Evolutionary conservation across 352 stramenopile species (phyloP).

Genomic region (Globisporangium middletonii): DNA sequence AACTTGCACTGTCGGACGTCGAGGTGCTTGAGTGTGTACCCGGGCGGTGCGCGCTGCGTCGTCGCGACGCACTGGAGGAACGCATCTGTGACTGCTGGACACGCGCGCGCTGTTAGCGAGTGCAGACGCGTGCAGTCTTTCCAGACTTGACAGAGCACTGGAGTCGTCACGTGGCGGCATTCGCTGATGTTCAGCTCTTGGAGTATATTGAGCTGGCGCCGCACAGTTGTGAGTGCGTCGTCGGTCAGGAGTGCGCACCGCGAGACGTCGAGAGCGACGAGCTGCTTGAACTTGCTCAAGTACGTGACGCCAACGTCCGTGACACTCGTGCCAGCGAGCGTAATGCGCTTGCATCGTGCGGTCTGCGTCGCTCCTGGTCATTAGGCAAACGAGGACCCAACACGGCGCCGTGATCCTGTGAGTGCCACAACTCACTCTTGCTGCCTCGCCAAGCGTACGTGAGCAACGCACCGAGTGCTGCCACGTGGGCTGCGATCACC

Average conservation of each 20-base stretch:
- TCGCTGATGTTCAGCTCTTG: conserved; percentile 50
- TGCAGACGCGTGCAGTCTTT: conserved; percentile 49
- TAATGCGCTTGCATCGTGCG: conserved; percentile 11
- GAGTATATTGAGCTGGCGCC: conserved; percentile 37
- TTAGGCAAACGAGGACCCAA: too few relatives aligned
- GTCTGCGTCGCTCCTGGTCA: background rate
- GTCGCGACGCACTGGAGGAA: conserved; percentile 51
- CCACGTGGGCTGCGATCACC: conserved; percentile 16
- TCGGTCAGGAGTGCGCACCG: conserved; percentile 51
- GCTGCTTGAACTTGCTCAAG: conserved; percentile 22
- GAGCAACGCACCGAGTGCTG: conserved; percentile 3
- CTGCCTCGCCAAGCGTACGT: too few relatives aligned
- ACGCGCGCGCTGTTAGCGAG: conserved; percentile 33
- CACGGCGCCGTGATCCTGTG: too few relatives aligned
- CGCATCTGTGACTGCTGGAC: conserved; percentile 39
- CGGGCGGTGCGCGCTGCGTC: conserved; percentile 27
- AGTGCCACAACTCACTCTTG: too few relatives aligned
- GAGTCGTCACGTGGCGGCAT: conserved; percentile 50
- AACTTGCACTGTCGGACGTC: conserved; percentile 62
- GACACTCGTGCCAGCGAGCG: conserved; percentile 25
- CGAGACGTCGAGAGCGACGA: conserved; percentile 25
- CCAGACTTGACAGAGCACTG: conserved; percentile 47
- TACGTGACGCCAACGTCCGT: conserved; percentile 19
- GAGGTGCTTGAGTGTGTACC: conserved; percentile 21
- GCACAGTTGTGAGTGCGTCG: conserved; percentile 34